Conservation (phyloP, 768 basidiomycete species). For the Lyophyllum decastes region DNA sequence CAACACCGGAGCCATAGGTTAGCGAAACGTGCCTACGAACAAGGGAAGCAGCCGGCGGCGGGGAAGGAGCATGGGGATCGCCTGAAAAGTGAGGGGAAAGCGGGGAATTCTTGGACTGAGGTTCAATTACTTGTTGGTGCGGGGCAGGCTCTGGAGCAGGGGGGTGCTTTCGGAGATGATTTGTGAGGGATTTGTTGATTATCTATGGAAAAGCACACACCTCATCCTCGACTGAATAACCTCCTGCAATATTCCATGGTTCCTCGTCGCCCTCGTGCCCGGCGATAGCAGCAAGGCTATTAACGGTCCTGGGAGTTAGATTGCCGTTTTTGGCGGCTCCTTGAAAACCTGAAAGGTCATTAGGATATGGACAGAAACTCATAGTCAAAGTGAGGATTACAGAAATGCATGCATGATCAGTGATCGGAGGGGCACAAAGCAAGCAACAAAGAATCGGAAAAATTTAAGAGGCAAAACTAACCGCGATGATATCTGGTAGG, state of each 20-base stretch:
- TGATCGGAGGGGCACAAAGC: constrained; percentile 17
- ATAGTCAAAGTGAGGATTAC: constrained; percentile 19
- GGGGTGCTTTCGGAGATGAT: constrained; percentile 20
- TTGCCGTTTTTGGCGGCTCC: constrained; percentile 57
- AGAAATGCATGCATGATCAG: constrained; percentile 22
- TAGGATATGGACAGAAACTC: constrained; percentile 5
- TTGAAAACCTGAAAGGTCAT: constrained; percentile 46
- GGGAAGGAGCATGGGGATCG: constrained; percentile 57
- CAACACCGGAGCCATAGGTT: constrained; percentile 66
- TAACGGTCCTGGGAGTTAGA: constrained; percentile 71
- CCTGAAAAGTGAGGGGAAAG: constrained; percentile 62
- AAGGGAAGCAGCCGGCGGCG: constrained; percentile 67
- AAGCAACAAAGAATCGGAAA: constrained; percentile 1
- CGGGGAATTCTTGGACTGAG: constrained; percentile 52
- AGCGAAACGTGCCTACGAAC: constrained; percentile 83
- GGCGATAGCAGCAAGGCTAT: constrained; percentile 82
- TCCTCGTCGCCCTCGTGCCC: constrained; percentile 89
- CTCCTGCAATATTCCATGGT: constrained; percentile 75
- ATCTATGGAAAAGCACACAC: constrained; percentile 34
- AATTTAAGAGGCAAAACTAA: constrained; percentile 30
- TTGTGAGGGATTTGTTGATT: constrained; percentile 5
- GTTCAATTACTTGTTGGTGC: constrained; percentile 53
- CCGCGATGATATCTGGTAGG: constrained; percentile 82
- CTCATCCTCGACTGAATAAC: constrained; percentile 64
- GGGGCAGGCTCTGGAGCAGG: constrained; percentile 30